Base-by-base conservation (phyloP, 768 basidiomycete genomes). In the Kwoniella pini region DNA sequence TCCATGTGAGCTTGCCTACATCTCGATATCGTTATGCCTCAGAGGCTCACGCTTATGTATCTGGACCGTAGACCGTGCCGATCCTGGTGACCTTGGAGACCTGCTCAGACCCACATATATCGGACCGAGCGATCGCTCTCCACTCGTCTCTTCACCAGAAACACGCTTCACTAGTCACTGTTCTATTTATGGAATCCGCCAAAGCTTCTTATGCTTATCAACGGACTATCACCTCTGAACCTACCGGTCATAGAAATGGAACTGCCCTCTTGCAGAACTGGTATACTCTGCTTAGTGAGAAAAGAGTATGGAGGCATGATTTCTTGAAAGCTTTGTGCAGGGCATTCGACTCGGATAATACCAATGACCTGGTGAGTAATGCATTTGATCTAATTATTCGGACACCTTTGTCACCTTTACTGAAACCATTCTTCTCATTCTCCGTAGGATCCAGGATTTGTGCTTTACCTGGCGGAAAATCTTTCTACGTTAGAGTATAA, bases 21-120 rank as follows among this genome's bases (percentile, higher is more conserved):
- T n/a, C n/a, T n/a, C n/a, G n/a, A n/a, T n/a, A n/a, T n/a, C n/a
- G n/a, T n/a, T n/a, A n/a, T n/a, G n/a, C n/a, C n/a, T n/a, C n/a
- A n/a, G n/a, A n/a, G n/a, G n/a, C n/a, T n/a, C n/a, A n/a, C 63
- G 28, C 54, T 42, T 12, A 7, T 15, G 33, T 15, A 15, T 48
- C 46, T 3, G 13, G 13, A 21, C n/a, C 54, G 2, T 64, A 94
- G 87, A 95, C 91, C 31, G 88, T 96, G 76, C 93, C 95, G 0
- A 84, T 92, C 24, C 88, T 97, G 57, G 85, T 98, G 9, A 90
- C 93, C 5, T 83, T 97, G n/a, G 95, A 97, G 79, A 96, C 95
- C 0, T 88, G 88, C 67, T 81, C 87, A 9, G 82, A 82, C 36
- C 60, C 79, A 0, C 73, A 77, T 3, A 80, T 93, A 31, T 87